A percentile compares a stretch with the other conserved stretches of the same genome.
Conservation (phyloP, 2,329 filamentous ascomycete species). For the Phoma sp. region DNA sequence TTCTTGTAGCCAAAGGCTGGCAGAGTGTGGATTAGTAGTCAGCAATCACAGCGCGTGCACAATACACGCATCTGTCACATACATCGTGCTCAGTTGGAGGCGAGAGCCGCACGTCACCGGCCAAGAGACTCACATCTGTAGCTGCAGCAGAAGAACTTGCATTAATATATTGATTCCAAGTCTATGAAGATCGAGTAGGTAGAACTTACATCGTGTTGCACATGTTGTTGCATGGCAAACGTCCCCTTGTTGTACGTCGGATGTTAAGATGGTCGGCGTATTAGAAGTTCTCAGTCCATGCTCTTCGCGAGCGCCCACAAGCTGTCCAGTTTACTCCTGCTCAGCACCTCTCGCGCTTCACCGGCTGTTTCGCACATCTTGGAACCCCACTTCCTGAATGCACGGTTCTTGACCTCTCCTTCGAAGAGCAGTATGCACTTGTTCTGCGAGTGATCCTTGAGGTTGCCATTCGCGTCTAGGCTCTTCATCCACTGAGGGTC, state of each 20-base stretch:
- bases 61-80: no score
- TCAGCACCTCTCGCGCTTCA: constrained; percentile 81
- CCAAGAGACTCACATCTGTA: not conserved
- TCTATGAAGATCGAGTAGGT: constrained; percentile 1
- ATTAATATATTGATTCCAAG: not conserved
- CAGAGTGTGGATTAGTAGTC: no score
- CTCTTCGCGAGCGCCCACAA: constrained; percentile 92
- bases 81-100: no score
- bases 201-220: not conserved
- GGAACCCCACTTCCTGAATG: constrained; percentile 84
- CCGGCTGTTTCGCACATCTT: constrained; percentile 93
- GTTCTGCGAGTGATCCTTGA: constrained; percentile 84
- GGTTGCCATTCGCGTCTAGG: constrained; percentile 76
- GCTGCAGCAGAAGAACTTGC: not conserved
- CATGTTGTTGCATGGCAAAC: no score
- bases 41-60: no score
- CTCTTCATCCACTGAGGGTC: constrained; percentile 78
- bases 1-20: no score
- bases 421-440: constrained; percentile 88
- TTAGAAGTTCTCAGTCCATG: constrained; percentile 25
- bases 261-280: no score
- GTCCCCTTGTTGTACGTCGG: no score
- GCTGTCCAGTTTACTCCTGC: constrained; percentile 87
- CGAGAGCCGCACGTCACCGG: no score
- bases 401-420: constrained; percentile 80